Conservation (phyloP, 164 flowering plant genomes). For the Berberis thunbergii region DNA sequence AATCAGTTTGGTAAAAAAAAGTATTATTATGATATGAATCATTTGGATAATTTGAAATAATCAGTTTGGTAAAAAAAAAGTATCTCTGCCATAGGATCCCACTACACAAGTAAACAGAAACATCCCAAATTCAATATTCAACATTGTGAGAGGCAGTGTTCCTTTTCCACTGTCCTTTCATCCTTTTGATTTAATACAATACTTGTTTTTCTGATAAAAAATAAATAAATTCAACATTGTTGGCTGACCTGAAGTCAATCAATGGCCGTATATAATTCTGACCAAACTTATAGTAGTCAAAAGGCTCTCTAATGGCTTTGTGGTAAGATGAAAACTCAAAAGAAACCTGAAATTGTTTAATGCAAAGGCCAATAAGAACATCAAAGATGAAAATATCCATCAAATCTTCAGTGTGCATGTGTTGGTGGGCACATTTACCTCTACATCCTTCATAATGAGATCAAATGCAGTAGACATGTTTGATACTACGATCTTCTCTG, state of each 20-base stretch:
- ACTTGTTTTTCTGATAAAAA: background rate
- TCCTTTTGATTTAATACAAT: background rate
- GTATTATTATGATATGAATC: no score
- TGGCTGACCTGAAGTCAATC: slow-evolving; percentile 70
- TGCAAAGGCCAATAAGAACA: slow-evolving; percentile 7
- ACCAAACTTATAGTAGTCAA: slow-evolving; percentile 90
- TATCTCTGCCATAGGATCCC: no score
- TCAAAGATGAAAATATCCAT: slow-evolving; percentile 4
- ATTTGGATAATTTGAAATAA: no score
- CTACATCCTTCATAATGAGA: slow-evolving; percentile 61
- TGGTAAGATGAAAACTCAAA: slow-evolving; percentile 70
- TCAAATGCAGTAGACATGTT: slow-evolving; percentile 73
- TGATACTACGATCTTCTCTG: slow-evolving; percentile 54
- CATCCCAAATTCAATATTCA: no score
- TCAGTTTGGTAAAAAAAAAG: no score
- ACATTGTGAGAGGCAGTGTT: background rate
- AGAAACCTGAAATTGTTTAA: slow-evolving; percentile 56
- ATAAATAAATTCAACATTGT: background rate
- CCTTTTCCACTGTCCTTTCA: background rate
- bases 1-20: no score
- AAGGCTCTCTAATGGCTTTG: slow-evolving; percentile 77
- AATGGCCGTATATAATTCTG: slow-evolving; percentile 81
- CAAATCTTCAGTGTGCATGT: background rate
- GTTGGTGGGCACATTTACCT: slow-evolving; percentile 31
- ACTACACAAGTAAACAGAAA: no score